Conservation (phyloP, 257 asterid genomes). For the Asclepias syriaca region DNA sequence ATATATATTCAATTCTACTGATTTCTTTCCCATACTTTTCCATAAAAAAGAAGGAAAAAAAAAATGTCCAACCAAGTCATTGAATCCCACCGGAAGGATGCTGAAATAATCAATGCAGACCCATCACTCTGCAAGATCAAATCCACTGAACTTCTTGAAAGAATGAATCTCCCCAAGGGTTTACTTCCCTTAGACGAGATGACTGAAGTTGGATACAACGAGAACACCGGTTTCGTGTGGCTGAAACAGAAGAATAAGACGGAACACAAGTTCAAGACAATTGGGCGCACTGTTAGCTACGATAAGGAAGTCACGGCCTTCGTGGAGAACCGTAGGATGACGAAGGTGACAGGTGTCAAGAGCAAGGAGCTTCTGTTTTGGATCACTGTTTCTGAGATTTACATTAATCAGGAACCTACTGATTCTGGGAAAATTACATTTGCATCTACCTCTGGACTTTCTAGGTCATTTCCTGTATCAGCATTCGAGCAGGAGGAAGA, state of each 20-base stretch:
- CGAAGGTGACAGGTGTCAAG: conserved; percentile 62
- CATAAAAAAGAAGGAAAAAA: not conserved
- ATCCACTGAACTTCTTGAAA: conserved; percentile 48
- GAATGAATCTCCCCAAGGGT: conserved; percentile 53
- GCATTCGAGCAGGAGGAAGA: conserved; percentile 50
- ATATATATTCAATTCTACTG: not conserved
- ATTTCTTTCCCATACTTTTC: not conserved
- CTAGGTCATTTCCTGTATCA: conserved; percentile 49
- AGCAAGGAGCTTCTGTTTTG: conserved; percentile 72
- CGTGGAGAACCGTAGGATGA: conserved; percentile 64
- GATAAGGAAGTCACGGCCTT: conserved; percentile 63
- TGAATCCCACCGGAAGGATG: conserved; percentile 48
- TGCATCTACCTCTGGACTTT: conserved; percentile 46
- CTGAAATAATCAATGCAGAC: conserved; percentile 47
- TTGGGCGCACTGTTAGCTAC: conserved; percentile 51
- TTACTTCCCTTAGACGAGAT: conserved; percentile 60
- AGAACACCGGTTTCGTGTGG: conserved; percentile 65
- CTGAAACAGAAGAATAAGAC: conserved; percentile 52
- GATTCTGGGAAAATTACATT: conserved; percentile 44
- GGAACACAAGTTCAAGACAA: conserved; percentile 43
- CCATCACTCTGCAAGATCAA: conserved; percentile 51
- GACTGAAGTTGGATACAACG: conserved; percentile 23
- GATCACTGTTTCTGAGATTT: conserved; percentile 51
- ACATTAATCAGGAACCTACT: conserved; percentile 32
- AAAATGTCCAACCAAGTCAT: conserved; percentile 33